Evolutionary conservation across 306 rosid species (phyloP).

Genomic region (Senna tora): DNA sequence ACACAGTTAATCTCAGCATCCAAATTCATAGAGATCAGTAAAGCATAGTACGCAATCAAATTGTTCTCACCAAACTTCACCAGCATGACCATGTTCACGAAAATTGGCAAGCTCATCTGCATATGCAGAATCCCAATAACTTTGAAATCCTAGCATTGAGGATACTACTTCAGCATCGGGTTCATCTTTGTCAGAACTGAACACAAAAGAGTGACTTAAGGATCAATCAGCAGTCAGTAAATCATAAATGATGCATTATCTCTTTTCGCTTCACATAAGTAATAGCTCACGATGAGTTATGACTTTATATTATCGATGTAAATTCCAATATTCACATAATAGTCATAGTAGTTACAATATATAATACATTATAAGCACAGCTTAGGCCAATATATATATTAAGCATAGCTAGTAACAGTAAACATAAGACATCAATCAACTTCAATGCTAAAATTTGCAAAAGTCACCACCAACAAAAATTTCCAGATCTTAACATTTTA

Average conservation of each 20-base stretch:
- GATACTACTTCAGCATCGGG: conserved; percentile 73
- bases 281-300: background rate
- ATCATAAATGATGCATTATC: conserved; percentile 7
- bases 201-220: conserved; percentile 26
- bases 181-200: conserved; percentile 96
- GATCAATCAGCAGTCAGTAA: conserved; percentile 25
- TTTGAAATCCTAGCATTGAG: conserved; percentile 91
- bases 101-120: conserved; percentile 80
- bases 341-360: background rate
- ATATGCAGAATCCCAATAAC: conserved; percentile 91
- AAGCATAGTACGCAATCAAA: conserved; percentile 17
- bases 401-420: background rate
- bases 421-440: background rate
- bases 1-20: conserved; percentile 13
- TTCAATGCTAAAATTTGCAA: background rate
- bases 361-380: no score
- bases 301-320: conserved; percentile 4
- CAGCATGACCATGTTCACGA: conserved; percentile 86
- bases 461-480: background rate
- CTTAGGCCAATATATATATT: no score
- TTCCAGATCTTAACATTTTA: conserved; percentile 17
- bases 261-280: conserved; percentile 16
- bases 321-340: conserved; percentile 16
- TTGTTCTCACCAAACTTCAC: conserved; percentile 80
- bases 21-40: conserved; percentile 2